phyloP scores from a whole-genome alignment of 108 stramenopile species.

The Nitzschia putrida region DNA sequence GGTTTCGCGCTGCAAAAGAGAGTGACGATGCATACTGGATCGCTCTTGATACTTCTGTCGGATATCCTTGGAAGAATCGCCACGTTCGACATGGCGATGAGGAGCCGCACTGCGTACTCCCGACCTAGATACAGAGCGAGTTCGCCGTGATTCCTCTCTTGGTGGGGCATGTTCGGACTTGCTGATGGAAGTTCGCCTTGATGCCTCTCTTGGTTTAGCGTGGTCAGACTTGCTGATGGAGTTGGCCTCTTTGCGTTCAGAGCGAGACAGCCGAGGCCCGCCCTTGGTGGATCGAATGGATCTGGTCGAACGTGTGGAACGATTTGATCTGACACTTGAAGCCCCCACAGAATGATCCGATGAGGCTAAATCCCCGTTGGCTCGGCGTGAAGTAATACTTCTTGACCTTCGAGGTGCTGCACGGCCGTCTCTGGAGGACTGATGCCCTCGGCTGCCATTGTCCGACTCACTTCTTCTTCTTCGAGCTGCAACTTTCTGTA shows the following conservation, averaged over 20 bases:
- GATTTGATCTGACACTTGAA: neutral
- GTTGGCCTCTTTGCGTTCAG: too few relatives aligned
- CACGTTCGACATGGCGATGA: neutral
- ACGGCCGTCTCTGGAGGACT: neutral
- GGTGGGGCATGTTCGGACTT: neutral
- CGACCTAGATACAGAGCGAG: neutral
- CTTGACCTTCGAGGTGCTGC: neutral
- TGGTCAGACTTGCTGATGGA: neutral
- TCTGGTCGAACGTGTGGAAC: neutral
- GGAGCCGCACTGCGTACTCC: neutral
- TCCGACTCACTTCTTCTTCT: neutral
- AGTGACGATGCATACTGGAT: neutral
- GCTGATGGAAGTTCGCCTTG: neutral
- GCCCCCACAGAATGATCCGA: too few relatives aligned
- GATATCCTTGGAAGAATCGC: neutral
- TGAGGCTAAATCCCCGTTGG: too few relatives aligned
- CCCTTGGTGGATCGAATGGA: too few relatives aligned
- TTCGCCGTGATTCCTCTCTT: neutral
- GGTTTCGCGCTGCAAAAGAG: neutral
- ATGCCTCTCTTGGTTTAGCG: neutral
- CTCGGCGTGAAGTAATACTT: neutral
- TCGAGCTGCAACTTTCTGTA: neutral
- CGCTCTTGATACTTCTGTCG: neutral
- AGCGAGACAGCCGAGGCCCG: too few relatives aligned
- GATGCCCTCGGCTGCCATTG: neutral